Evolutionary conservation across 495 filamentous ascomycete genomes (phyloP), one percentile per base, ranked within the genome.

Genomic region (Annulohypoxylon nitens): DNA sequence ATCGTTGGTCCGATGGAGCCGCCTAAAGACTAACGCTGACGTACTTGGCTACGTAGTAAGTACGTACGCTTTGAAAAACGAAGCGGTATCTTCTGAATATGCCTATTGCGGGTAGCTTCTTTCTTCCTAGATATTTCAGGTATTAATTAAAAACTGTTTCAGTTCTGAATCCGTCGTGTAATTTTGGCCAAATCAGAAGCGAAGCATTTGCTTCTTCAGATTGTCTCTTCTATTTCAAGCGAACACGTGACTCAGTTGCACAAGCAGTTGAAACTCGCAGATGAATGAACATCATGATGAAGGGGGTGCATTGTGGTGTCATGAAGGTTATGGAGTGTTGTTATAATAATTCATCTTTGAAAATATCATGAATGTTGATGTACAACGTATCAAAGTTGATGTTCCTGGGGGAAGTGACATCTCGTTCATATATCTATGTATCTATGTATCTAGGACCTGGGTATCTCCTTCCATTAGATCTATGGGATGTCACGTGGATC

Each of bases 1-100:
- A 39, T 36, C 45, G 34, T 66, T 57, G 45, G 26, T 57, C 58
- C 39, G 41, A 30, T 43, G 10, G 51, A 59, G 34, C 50, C 14
- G 23, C 50, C 62, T 23, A 30, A n/a, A 50, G 33, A 20, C 64
- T 63, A 43, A 67, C 8, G 64, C 64, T 73, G 64, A 68, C 70
- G 64, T 68, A 64, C 41, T 33, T 64, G 14, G 62, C 63, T 57
- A 67, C 57, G 67, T 64, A 47, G 30, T 51, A 26, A 30, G 11
- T 51, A 59, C 45, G 53, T 60, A 60, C 9, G 57, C 57, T n/a
- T 45, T 41, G 20, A 20, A 25, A 34, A 43, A 43, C 26, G 57
- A 60, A 37, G 37, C 26, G 11, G 43, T 20, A 34, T n/a, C 5
- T 23, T 43, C 9, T 6, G n/a, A 43, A 45, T 60, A 60, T 60